phyloP scores from a whole-genome alignment of 495 filamentous ascomycete genomes.

The Penicillium lividum region DNA sequence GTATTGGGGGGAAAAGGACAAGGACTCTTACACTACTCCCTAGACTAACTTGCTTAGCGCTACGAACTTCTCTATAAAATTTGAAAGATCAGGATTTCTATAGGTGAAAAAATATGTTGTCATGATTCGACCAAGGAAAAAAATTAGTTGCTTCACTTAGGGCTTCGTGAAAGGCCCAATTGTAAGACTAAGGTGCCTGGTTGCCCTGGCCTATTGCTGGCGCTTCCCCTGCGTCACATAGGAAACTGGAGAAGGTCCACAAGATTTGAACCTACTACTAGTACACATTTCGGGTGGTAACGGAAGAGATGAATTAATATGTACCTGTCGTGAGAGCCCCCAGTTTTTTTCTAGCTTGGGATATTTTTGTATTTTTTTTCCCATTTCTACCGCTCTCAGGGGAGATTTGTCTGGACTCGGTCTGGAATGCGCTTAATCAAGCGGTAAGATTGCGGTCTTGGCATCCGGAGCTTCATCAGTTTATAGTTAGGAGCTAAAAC shows the following conservation, averaged over 20 bases:
- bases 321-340: background rate
- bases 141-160: slow-evolving; percentile 4
- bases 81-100: too few species aligned
- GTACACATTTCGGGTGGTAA: background rate
- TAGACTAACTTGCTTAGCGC: background rate
- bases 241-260: background rate
- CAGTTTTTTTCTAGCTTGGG: slow-evolving; percentile 1
- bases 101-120: too few species aligned
- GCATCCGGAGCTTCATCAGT: slow-evolving; percentile 13
- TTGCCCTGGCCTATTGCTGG: background rate
- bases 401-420: slow-evolving; percentile 24
- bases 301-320: background rate
- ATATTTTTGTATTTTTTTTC: slow-evolving; percentile 5
- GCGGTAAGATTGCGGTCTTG: slow-evolving; percentile 31
- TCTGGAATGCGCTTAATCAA: slow-evolving; percentile 31
- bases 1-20: background rate
- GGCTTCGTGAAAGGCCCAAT: slow-evolving; percentile 14
- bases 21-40: background rate
- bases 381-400: slow-evolving; percentile 13
- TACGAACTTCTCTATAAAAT: background rate
- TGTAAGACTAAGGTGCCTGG: slow-evolving; percentile 2
- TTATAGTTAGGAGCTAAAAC: slow-evolving; percentile 1
- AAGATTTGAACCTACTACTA: background rate
- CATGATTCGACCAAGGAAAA: slow-evolving; percentile 4
- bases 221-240: slow-evolving; percentile 4